phyloP scores from a whole-genome alignment of 345 rosid species.

The Citrus trifoliata region DNA sequence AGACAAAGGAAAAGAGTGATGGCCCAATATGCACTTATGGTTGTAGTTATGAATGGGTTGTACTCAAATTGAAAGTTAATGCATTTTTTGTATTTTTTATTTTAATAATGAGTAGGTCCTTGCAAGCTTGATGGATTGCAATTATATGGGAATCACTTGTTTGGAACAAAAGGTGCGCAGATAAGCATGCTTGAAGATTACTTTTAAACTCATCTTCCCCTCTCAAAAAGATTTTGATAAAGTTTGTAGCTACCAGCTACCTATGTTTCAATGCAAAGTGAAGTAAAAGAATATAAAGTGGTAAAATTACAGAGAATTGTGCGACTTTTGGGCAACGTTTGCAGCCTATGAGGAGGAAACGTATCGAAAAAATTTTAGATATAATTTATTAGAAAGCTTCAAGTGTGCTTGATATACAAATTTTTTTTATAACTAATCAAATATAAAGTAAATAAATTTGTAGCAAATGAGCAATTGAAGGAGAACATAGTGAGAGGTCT shows the following conservation, averaged over 20 bases:
- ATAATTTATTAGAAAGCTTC: too few species aligned
- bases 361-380: too few species aligned
- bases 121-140: background rate
- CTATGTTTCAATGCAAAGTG: background rate
- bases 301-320: background rate
- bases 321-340: background rate
- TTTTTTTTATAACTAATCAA: too few species aligned
- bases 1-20: background rate
- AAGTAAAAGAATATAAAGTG: background rate
- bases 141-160: background rate
- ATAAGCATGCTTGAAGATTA: background rate
- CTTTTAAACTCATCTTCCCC: background rate
- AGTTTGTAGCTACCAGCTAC: background rate
- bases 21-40: conserved; percentile 22
- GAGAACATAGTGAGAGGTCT: too few species aligned
- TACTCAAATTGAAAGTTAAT: conserved; percentile 9
- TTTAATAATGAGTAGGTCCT: background rate
- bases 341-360: background rate
- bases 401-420: too few species aligned
- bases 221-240: background rate
- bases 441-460: too few species aligned
- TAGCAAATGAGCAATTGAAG: too few species aligned
- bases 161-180: background rate
- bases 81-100: background rate
- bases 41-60: conserved; percentile 26